Base-by-base conservation (phyloP, 139 green algal genomes). In the Chlamydomonas sp. region DNA sequence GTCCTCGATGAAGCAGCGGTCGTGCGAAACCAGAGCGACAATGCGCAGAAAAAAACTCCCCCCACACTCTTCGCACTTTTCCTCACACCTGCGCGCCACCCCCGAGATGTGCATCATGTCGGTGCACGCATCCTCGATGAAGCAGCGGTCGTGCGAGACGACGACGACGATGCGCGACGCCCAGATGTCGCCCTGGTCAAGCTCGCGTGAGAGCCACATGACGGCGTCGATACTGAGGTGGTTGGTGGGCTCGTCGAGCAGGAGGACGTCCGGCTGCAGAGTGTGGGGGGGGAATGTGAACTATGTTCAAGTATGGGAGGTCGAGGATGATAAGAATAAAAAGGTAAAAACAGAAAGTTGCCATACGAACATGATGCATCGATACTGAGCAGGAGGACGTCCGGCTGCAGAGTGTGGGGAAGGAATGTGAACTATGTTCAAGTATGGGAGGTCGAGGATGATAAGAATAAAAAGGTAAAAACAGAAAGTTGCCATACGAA, bases 71-170 rank as follows among this genome's bases (percentile, higher is more conserved):
- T n/a, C n/a, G n/a, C n/a, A n/a, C n/a, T n/a, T n/a, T n/a, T n/a
- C n/a, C n/a, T n/a, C n/a, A n/a, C n/a, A 28, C n/a, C 54, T 63
- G 22, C 54, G 20, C 22, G 54, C 54, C 54, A 63, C 54, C n/a
- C 54, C 54, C 6, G 20, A 35, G n/a, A 63, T 63, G 43, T 54
- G 43, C 43, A 54, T 54, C 43, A 54, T 54, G 43, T 54, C 43
- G 20, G 43, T 54, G 43, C 43, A 54, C 16, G 43, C 43, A 20
- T 54, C 43, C 20, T 54, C 43, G 20, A 54, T 54, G 43, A 54
- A 54, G 20, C 43, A n/a, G n/a, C 16, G 16, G 43, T 54, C 43
- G 43, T 54, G 43, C 13, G 16, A 26, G 16, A 54, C 43, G 20
- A 54, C 43, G 16, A 54, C 43, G n/a, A 54, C 43, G 20, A 54